phyloP scores from a whole-genome alignment of 345 rosid genomes.

The Citrus cavaleriei region DNA sequence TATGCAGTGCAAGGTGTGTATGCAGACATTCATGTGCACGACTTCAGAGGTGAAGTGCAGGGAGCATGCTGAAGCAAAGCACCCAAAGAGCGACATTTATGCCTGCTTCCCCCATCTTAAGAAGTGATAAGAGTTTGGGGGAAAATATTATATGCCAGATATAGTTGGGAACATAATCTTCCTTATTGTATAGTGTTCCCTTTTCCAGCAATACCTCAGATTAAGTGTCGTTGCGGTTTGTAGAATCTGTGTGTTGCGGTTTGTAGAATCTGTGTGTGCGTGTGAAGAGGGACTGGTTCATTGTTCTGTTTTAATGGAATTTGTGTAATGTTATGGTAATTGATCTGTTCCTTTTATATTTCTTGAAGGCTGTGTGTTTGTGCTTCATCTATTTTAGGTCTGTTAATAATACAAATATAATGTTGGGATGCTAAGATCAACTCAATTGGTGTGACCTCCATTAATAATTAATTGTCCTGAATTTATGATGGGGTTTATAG shows the following conservation, averaged over 20 bases:
- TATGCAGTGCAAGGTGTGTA: constrained; percentile 64
- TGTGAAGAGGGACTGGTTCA: neutral
- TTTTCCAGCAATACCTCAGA: neutral
- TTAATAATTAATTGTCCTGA: no score
- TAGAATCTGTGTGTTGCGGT: neutral
- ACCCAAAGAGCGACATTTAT: constrained; percentile 39
- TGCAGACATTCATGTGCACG: constrained; percentile 69
- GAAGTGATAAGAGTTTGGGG: constrained; percentile 21
- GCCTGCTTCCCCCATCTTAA: constrained; percentile 47
- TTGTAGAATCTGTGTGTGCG: neutral
- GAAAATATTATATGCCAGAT: neutral
- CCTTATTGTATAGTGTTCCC: constrained; percentile 1
- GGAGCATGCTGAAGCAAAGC: constrained; percentile 67
- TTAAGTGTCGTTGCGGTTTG: neutral
- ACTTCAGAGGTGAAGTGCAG: constrained; percentile 65
- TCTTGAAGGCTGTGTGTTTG: neutral
- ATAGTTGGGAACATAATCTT: neutral
- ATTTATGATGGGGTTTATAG: no score
- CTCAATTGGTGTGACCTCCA: no score
- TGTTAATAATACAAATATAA: neutral
- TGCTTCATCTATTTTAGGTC: neutral
- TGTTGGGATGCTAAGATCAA: neutral
- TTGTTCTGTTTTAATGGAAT: neutral
- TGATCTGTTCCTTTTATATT: neutral
- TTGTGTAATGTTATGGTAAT: constrained; percentile 3